Conservation (phyloP, 2,329 filamentous ascomycete genomes). For the Amesomyces nigricolor region DNA sequence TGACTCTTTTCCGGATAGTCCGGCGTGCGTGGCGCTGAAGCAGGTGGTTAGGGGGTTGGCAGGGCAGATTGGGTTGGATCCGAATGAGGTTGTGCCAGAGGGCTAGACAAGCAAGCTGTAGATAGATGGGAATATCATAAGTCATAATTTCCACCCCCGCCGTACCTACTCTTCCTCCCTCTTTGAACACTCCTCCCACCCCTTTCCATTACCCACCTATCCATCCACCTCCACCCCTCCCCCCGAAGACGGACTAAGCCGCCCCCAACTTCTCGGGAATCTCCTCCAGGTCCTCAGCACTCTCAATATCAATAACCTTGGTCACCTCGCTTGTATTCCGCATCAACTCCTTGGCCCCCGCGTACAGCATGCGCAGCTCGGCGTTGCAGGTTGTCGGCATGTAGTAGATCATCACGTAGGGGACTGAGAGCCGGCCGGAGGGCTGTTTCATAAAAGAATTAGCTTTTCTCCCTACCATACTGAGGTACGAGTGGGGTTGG, state of each 20-base stretch:
- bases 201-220: not conserved
- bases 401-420: conserved; percentile 93
- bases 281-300: conserved; percentile 73
- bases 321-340: conserved; percentile 88
- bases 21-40: conserved; percentile 77
- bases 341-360: conserved; percentile 93
- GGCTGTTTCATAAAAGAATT: conserved; percentile 42
- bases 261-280: conserved; percentile 60
- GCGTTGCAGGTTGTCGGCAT: conserved; percentile 86
- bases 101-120: conserved; percentile 23
- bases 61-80: conserved; percentile 57
- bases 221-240: not conserved
- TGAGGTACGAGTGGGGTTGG: not conserved
- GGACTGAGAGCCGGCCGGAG: conserved; percentile 78
- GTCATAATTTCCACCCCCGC: not conserved
- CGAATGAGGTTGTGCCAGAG: conserved; percentile 47
- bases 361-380: conserved; percentile 87
- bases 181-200: not conserved
- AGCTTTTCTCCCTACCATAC: not conserved
- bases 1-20: conserved; percentile 87
- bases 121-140: not conserved
- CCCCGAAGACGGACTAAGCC: conserved; percentile 22
- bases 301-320: conserved; percentile 77
- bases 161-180: no score
- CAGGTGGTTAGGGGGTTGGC: conserved; percentile 71